Conservation (phyloP, 139 green algal genomes). For the Pleodorina starrii region DNA sequence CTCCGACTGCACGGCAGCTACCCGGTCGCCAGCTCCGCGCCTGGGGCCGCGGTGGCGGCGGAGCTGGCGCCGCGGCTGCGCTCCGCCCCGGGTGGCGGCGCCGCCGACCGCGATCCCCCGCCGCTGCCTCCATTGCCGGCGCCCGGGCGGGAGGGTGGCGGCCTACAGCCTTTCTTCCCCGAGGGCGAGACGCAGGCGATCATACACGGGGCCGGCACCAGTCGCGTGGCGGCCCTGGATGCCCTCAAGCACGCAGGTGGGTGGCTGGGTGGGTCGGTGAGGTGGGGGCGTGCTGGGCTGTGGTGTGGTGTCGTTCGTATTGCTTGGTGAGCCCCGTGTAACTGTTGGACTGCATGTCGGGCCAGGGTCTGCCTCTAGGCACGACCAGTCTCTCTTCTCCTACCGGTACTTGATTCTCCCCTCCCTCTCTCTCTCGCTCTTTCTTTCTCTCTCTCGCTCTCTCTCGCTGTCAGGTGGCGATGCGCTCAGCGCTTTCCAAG, state of each 20-base stretch:
- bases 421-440: no score
- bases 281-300: not conserved
- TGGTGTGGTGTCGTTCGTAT: not conserved
- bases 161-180: constrained; percentile 25
- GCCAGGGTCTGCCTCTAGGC: no score
- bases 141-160: not conserved
- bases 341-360: no score
- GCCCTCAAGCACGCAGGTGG: constrained; percentile 53
- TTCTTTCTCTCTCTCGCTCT: no score
- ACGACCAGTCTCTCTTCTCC: no score
- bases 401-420: no score
- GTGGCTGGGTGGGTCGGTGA: not conserved
- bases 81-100: not conserved
- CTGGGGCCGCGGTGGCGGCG: not conserved
- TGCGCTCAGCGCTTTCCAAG: constrained; percentile 21
- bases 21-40: not conserved
- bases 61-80: constrained; percentile 13
- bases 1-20: constrained; percentile 62
- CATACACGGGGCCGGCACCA: constrained; percentile 46
- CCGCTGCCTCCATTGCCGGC: constrained; percentile 36
- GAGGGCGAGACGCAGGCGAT: constrained; percentile 58
- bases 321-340: no score
- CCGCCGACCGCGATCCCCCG: constrained; percentile 27
- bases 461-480: constrained; percentile 54
- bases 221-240: constrained; percentile 48